Conservation (phyloP, 805 yeast genomes). For the Candida boidinii region DNA sequence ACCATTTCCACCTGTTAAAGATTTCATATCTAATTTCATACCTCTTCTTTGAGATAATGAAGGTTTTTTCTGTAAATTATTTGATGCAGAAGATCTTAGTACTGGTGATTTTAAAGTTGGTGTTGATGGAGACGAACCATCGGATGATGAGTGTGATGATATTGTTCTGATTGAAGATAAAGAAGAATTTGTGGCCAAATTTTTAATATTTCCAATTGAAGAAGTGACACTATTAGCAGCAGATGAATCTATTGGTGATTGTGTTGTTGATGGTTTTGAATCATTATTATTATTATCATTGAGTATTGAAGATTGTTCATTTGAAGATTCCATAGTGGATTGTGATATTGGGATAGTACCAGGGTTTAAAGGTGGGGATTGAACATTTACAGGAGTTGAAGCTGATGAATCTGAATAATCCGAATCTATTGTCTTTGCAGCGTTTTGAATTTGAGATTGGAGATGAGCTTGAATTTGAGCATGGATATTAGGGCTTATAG, state of each 20-base stretch:
- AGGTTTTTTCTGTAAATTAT: conserved; percentile 25
- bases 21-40: conserved; percentile 35
- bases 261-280: neutral
- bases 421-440: no score
- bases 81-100: conserved; percentile 1
- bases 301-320: neutral
- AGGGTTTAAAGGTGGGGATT: no score
- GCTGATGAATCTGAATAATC: no score
- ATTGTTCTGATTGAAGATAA: neutral
- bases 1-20: conserved; percentile 6
- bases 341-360: neutral
- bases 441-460: no score
- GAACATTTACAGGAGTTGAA: no score
- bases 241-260: neutral
- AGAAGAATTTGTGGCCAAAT: neutral
- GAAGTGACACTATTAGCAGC: no score
- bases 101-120: conserved; percentile 2
- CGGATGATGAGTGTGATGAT: conserved; percentile 1
- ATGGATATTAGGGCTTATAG: no score
- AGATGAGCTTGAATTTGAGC: no score
- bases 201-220: neutral
- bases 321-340: neutral
- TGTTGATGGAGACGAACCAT: conserved; percentile 2
- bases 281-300: neutral
- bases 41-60: conserved; percentile 49